Base-by-base conservation (phyloP, 2,329 filamentous ascomycete species). In the Ambrosiella beaveri region DNA sequence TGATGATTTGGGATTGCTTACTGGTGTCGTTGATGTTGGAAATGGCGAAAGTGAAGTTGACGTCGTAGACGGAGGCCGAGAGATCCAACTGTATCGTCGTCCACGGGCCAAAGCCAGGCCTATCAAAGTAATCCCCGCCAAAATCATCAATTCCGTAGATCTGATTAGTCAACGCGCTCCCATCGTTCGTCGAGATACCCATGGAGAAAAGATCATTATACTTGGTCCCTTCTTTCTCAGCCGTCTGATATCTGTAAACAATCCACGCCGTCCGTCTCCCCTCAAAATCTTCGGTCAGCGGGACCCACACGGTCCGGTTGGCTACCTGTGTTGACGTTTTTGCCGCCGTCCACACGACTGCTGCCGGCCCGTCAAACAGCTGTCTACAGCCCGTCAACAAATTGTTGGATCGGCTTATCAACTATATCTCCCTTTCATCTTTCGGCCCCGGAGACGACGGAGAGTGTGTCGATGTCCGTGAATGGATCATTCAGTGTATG, bases 141-240 rank as follows among this genome's bases (percentile, higher is more conserved):
- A 60, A 55, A 37, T 50, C 51, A 11, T 27, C 52, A 17, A 50
- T 49, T 6, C 56, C 56, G 37, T 57, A 56, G 12, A 57, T 41
- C 27, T 57, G 59, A 3, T 47, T 44, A 12, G 55, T 54, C 12
- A 27, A 19, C 13, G 9, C 49, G 9, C 39, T 54, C 13, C 56
- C 44, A 44, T 57, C 51, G 39, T 47, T 50, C 6, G 36, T 37
- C n/a, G 17, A 19, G n/a, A 60, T 37, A 6, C 54, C 49, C 17
- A 60, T 17, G 38, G 55, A 44, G 19, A 60, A 55, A 9, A 57
- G 39, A n/a, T 57, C 59, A 19, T 57, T 57, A 36, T 57, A 60
- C 9, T 40, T 17, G 37, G 50, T 17, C 1, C 39, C 40, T 49
- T 40, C 40, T 8, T 51, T 58, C n/a, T 57, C 56, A 38, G 55